These are phyloP conservation scores for Bolboschoenus planiculmis DNA, from an alignment of 176 grass and related monocot species.

Conservation along the genomic window DNA sequence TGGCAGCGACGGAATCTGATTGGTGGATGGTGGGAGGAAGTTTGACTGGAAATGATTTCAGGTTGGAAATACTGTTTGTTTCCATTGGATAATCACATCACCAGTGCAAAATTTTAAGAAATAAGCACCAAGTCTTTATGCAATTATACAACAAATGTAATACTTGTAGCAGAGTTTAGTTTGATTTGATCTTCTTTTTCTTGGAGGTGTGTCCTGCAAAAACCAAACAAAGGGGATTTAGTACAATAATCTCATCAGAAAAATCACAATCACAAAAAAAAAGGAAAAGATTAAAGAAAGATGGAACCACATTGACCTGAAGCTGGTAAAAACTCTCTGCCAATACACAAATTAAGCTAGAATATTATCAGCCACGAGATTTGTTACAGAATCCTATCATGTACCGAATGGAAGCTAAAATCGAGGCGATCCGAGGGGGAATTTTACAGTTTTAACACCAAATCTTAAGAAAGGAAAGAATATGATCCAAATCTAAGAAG, in stretches of 20 bases:
- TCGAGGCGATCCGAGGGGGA: neutral
- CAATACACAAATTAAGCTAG: neutral
- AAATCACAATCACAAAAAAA: neutral
- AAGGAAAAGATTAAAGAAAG: neutral
- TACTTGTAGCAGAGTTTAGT: neutral
- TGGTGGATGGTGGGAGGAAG: constrained; percentile 12
- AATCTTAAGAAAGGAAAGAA: constrained; percentile 21
- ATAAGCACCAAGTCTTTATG: neutral
- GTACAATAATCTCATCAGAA: constrained; percentile 4
- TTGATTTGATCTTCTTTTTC: neutral
- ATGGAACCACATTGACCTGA: neutral
- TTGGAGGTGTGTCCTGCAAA: neutral
- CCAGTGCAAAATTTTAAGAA: neutral
- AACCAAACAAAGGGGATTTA: neutral
- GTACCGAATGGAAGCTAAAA: neutral
- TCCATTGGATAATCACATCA: constrained; percentile 28
- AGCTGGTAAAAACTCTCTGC: neutral
- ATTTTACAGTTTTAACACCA: neutral
- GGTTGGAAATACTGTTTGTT: constrained; percentile 45
- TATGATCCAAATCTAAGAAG: neutral
- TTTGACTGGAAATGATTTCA: constrained; percentile 25
- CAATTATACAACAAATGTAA: neutral
- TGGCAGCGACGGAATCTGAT: neutral
- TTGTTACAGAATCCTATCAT: neutral
- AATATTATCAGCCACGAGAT: neutral